Evolutionary conservation across 306 rosid species (phyloP).

Genomic region (Quillaja saponaria): DNA sequence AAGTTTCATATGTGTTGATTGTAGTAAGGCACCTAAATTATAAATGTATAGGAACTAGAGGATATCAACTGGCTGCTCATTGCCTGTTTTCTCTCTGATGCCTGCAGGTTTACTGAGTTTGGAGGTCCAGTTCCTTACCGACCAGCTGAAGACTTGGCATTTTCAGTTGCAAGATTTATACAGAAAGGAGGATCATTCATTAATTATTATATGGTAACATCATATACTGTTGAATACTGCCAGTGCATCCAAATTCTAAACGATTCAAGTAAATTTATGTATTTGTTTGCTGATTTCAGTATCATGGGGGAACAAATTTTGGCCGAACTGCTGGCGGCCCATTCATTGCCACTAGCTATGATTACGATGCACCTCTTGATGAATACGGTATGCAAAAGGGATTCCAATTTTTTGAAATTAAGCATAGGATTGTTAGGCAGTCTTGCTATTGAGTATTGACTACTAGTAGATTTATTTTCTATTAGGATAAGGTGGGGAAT

Average conservation of each 20-base stretch:
- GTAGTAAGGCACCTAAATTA: slow-evolving; percentile 15
- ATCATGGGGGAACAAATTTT: slow-evolving; percentile 96
- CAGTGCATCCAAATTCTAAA: slow-evolving; percentile 1
- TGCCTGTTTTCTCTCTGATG: slow-evolving; percentile 17
- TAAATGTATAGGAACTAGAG: slow-evolving; percentile 4
- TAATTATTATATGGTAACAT: slow-evolving; percentile 88
- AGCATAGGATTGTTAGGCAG: too few relatives aligned
- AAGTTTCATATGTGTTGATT: slow-evolving; percentile 18
- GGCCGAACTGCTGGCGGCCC: slow-evolving; percentile 99
- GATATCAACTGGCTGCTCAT: slow-evolving; percentile 15
- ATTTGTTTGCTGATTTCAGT: slow-evolving; percentile 50
- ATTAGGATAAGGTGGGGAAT: too few relatives aligned
- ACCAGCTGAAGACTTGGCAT: slow-evolving; percentile 93
- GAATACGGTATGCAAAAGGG: slow-evolving; percentile 69
- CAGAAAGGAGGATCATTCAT: slow-evolving; percentile 93
- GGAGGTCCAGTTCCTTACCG: slow-evolving; percentile 93
- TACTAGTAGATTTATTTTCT: neutral
- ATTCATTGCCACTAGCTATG: slow-evolving; percentile 92
- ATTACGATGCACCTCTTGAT: slow-evolving; percentile 96
- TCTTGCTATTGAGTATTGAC: neutral
- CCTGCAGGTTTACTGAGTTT: slow-evolving; percentile 82
- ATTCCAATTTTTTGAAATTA: too few relatives aligned
- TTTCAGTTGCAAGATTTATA: slow-evolving; percentile 89
- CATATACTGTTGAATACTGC: slow-evolving; percentile 20
- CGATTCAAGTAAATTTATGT: slow-evolving; percentile 24